Percentiles rank a stretch among this genome's conserved stretches.
These are phyloP conservation scores for Venturia effusa DNA, from an alignment of 2,329 filamentous ascomycete species.

Conservation along the genomic window DNA sequence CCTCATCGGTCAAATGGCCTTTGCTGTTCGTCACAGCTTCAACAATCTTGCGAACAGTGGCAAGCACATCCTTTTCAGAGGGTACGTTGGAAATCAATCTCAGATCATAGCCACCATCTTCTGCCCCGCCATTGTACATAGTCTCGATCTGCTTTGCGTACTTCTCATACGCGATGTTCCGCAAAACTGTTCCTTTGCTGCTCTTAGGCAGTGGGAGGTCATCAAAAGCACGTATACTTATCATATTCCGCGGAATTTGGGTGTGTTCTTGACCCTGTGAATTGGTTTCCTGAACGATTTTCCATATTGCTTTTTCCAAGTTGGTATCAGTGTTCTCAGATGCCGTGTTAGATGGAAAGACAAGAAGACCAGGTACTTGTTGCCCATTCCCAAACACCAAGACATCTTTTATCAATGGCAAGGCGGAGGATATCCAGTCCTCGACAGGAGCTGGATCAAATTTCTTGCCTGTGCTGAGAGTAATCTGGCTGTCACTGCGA, in stretches of 20 bases:
- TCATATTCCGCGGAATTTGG: conserved; percentile 42
- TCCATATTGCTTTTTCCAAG: conserved; percentile 38
- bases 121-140: conserved; percentile 24
- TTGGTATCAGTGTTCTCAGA: conserved; percentile 33
- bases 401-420: conserved; percentile 40
- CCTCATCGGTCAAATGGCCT: not conserved
- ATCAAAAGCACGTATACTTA: conserved; percentile 32
- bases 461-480: conserved; percentile 40
- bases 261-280: conserved; percentile 40
- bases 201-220: not conserved
- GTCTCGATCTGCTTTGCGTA: conserved; percentile 39
- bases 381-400: conserved; percentile 47
- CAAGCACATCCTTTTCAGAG: not conserved
- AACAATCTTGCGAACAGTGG: not conserved
- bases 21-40: not conserved
- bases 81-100: not conserved
- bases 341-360: conserved; percentile 35
- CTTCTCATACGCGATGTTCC: conserved; percentile 38
- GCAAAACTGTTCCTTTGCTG: conserved; percentile 44
- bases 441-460: conserved; percentile 41
- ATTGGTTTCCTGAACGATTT: conserved; percentile 42
- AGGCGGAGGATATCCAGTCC: conserved; percentile 38
- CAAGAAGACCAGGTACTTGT: conserved; percentile 41
- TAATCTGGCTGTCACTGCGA: conserved; percentile 36
- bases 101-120: not conserved